Evolutionary conservation across 305 asterid species (phyloP).

Genomic region (Stenogyne calaminthoides): DNA sequence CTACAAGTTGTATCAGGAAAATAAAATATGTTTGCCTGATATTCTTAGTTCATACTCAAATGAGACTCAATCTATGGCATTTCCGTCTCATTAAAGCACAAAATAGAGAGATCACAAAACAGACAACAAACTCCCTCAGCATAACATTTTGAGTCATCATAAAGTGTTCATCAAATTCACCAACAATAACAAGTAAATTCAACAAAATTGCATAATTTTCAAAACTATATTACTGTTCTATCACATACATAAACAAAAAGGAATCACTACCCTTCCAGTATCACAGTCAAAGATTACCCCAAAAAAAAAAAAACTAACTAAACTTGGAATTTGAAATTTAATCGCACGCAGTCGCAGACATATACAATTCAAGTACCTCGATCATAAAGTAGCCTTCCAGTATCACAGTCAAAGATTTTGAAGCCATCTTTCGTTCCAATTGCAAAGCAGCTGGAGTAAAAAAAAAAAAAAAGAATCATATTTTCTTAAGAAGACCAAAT

Average conservation of each 20-base stretch:
- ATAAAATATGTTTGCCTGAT: neutral
- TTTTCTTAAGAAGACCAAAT: neutral
- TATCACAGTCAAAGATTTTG: constrained; percentile 67
- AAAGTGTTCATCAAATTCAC: constrained; percentile 3
- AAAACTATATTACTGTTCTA: neutral
- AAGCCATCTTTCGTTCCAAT: constrained; percentile 82
- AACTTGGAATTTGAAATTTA: neutral
- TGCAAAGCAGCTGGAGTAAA: constrained; percentile 64
- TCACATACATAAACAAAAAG: neutral
- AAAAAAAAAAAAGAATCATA: neutral
- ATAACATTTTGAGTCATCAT: neutral
- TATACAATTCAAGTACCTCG: constrained; percentile 48
- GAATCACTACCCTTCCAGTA: neutral
- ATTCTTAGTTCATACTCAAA: neutral
- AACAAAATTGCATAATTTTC: neutral
- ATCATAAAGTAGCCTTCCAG: constrained; percentile 80
- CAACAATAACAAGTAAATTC: constrained; percentile 3
- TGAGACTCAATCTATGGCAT: neutral
- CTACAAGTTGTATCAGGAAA: neutral
- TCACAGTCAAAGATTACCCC: neutral
- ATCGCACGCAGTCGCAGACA: neutral
- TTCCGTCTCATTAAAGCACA: neutral
- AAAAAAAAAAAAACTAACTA: neutral
- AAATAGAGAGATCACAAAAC: neutral
- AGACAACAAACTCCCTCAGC: neutral